Base-by-base conservation (phyloP, 2,329 filamentous ascomycete species). In the Colletotrichum siamense region DNA sequence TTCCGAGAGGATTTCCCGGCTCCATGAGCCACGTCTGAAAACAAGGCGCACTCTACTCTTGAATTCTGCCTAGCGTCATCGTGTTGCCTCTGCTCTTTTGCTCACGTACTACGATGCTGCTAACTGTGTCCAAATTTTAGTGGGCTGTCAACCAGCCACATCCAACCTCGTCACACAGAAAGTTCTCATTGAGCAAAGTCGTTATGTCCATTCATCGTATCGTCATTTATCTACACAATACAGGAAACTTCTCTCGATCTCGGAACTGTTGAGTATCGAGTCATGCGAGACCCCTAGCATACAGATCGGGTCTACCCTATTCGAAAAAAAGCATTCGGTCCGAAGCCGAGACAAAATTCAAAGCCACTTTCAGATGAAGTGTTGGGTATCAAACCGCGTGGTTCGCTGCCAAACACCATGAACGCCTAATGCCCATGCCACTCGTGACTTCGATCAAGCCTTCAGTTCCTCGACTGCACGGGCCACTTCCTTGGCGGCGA, bases 401-500 rank as follows among this genome's bases (percentile, higher is more conserved):
- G 72, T 75, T 77, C 75, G 75, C 75, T 71, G 72, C 72, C 75
- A 75, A 71, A 76, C 66, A 67, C 75, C 72, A 62, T 71, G 66
- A 77, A 77, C 75, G 75, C 72, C 72, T 65, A n/a, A 59, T 75
- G 67, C 62, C 66, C 61, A 34, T 71, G n/a, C 39, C 75, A 13
- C 66, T 44, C 57, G 67, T 77, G 61, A 68, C 32, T 71, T 36
- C 36, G 44, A 63, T 77, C 52, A 77, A 67, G 75, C 67, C 44
- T 75, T 77, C 30, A 93, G 84, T 78, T 89, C 88, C 69, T 90
- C 89, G 69, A 98, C 89, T 18, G 95, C 95, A 80, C 90, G 92
- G 76, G 93, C 91, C 6, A 98, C 96, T 85, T 98, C 96, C 61
- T 93, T 91, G 22, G 89, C 91, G 16, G 96, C 96, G 81, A 95